A percentile compares a stretch with the other conserved stretches of the same genome.
phyloP scores from a whole-genome alignment of 352 stramenopile genomes.

The Phytophthora aleatoria region DNA sequence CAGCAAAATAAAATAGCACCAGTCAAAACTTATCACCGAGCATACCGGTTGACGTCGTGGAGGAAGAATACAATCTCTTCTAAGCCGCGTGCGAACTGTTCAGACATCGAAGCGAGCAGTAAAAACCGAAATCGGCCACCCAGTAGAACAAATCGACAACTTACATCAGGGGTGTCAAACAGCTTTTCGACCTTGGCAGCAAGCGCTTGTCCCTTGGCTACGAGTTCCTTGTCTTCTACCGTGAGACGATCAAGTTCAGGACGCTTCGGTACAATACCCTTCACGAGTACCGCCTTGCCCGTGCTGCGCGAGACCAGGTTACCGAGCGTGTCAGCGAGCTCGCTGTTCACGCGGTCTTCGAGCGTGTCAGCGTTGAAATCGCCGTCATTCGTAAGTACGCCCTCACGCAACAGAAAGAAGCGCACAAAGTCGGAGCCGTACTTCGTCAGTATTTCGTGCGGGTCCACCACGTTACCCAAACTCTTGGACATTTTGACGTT shows the following conservation, averaged over 20 bases:
- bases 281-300: constrained; percentile 63
- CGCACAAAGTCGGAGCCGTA: constrained; percentile 95
- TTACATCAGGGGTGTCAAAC: constrained; percentile 79
- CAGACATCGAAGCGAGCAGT: constrained; percentile 11
- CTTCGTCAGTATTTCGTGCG: constrained; percentile 89
- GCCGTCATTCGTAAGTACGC: constrained; percentile 95
- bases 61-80: constrained; percentile 83
- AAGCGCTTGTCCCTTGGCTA: constrained; percentile 58
- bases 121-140: background rate
- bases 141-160: constrained; percentile 12
- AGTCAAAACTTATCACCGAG: background rate
- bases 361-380: constrained; percentile 89
- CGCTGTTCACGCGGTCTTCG: constrained; percentile 96
- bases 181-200: constrained; percentile 44
- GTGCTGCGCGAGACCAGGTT: constrained; percentile 87
- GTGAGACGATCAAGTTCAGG: constrained; percentile 39
- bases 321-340: constrained; percentile 92
- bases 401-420: constrained; percentile 92
- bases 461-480: constrained; percentile 98
- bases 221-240: constrained; percentile 56
- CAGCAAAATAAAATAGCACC: background rate
- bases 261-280: constrained; percentile 50
- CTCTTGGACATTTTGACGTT: constrained; percentile 99
- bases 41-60: constrained; percentile 78
- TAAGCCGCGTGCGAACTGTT: constrained; percentile 68